Percentiles rank a stretch among this genome's conserved stretches.
Conservation (phyloP, 164 flowering plant species). For the Chimonanthus praecox region DNA sequence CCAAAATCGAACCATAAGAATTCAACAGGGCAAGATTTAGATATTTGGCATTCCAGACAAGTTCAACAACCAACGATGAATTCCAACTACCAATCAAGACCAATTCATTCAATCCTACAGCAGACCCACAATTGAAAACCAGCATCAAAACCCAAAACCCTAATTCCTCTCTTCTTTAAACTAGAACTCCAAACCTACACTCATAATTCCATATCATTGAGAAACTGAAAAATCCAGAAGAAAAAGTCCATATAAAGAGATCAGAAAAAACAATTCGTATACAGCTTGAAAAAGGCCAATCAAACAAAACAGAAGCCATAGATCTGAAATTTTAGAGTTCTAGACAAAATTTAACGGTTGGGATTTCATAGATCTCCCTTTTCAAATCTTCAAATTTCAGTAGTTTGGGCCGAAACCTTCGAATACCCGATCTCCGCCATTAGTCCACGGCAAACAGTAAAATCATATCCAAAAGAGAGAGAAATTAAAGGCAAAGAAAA, state of each 20-base stretch:
- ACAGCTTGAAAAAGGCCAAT: not conserved
- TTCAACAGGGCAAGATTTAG: no score
- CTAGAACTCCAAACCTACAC: not conserved
- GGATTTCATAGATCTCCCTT: not conserved
- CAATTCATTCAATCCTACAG: not conserved
- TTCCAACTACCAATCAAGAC: not conserved
- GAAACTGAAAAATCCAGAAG: not conserved
- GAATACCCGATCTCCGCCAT: slow-evolving; percentile 17
- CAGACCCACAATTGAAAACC: slow-evolving; percentile 4
- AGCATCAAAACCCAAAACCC: slow-evolving; percentile 4
- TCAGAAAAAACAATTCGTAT: not conserved
- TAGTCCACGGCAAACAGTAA: slow-evolving; percentile 6
- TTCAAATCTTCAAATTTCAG: not conserved
- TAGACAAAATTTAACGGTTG: not conserved
- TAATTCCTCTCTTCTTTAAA: not conserved
- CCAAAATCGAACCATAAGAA: not conserved
- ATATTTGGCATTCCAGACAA: not conserved
- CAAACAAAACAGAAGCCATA: not conserved
- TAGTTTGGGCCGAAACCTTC: slow-evolving; percentile 19
- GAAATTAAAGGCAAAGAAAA: slow-evolving; percentile 3
- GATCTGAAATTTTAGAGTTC: slow-evolving; percentile 4
- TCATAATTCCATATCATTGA: not conserved
- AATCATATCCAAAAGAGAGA: slow-evolving; percentile 7
- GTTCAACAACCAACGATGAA: not conserved
- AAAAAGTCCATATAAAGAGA: not conserved